Percentiles rank a stretch among this genome's conserved stretches.
phyloP scores from a whole-genome alignment of 2,329 filamentous ascomycete species.

The Fusarium pseudocircinatum region DNA sequence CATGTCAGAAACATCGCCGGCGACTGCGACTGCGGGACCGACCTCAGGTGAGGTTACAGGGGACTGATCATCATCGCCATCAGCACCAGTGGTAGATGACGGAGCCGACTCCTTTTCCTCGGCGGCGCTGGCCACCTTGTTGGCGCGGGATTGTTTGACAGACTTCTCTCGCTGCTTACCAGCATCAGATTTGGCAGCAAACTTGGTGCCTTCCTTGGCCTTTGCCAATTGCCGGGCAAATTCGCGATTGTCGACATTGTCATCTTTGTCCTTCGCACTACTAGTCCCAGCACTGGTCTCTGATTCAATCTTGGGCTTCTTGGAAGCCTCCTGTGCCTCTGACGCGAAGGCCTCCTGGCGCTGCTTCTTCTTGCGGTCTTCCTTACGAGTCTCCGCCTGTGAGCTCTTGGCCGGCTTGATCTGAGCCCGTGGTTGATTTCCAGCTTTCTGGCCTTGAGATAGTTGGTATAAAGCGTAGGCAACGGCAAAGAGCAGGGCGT shows the following conservation, averaged over 20 bases:
- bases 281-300: conserved; percentile 44
- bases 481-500: conserved; percentile 50
- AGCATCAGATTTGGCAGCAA: conserved; percentile 61
- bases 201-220: conserved; percentile 75
- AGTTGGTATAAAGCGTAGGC: conserved; percentile 50
- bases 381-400: conserved; percentile 50
- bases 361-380: conserved; percentile 59
- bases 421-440: conserved; percentile 44
- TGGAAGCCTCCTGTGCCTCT: conserved; percentile 48
- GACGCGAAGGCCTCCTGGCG: conserved; percentile 54
- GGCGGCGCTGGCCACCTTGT: conserved; percentile 57
- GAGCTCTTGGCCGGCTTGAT: conserved; percentile 45
- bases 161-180: conserved; percentile 74
- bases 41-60: conserved; percentile 72
- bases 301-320: conserved; percentile 51
- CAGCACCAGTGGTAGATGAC: conserved; percentile 76
- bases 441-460: conserved; percentile 47
- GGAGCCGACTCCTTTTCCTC: conserved; percentile 56
- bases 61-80: conserved; percentile 85
- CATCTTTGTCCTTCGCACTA: conserved; percentile 49
- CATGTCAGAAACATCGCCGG: conserved; percentile 88
- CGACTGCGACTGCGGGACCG: conserved; percentile 63
- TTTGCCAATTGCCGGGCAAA: conserved; percentile 79
- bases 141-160: conserved; percentile 74
- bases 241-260: conserved; percentile 74